Base-by-base conservation (phyloP, 345 rosid species). In the Cochlearia excelsa region DNA sequence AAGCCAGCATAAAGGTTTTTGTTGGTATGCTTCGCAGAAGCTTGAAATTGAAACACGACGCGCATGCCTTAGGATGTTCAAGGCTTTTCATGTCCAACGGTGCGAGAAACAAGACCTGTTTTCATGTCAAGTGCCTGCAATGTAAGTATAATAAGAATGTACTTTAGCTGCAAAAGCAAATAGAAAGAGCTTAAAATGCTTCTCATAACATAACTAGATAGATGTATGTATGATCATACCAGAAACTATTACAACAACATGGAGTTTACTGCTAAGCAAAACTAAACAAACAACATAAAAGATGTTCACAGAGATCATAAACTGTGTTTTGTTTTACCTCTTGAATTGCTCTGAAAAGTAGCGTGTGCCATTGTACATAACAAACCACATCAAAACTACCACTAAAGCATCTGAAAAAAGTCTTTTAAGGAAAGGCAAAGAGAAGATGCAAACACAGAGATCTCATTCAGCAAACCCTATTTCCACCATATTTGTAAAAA, bases 381-480 rank as follows among this genome's bases (percentile, higher is more conserved):
- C 52, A 58, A 88, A 91, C 92, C 95, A 91, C 85, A 91, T 73
- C 82, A 91, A 69, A 40, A 91, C 87, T 16, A 88, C 30, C 75
- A 92, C 82, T 95, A 92, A 69, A 60, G 70, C 75, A 77, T 92
- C 96, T 88, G 74, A 29, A 16, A 7, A 59, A 57, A 37, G 68
- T 16, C 23, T 16, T 68, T 83, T 77, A 7, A 83, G 85, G 90
- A 80, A 54, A 40, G 11, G 7, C 11, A 44, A 9, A 46, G 54
- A 60, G 49, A 46, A 53, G 30, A 40, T 54, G 51, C 67, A 47
- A 48, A 33, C 4, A 26, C 57, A 69, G 10, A 40, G 33, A 54
- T 61, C 29, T 37, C 40, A 37, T 3, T n/a, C 23, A 16, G 23
- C 23, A 16, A 16, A 16, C 23, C 23, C 23, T 16, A 16, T 16